Base-by-base conservation (phyloP, 1,284 basidiomycete genomes). In the Chiua sp. region DNA sequence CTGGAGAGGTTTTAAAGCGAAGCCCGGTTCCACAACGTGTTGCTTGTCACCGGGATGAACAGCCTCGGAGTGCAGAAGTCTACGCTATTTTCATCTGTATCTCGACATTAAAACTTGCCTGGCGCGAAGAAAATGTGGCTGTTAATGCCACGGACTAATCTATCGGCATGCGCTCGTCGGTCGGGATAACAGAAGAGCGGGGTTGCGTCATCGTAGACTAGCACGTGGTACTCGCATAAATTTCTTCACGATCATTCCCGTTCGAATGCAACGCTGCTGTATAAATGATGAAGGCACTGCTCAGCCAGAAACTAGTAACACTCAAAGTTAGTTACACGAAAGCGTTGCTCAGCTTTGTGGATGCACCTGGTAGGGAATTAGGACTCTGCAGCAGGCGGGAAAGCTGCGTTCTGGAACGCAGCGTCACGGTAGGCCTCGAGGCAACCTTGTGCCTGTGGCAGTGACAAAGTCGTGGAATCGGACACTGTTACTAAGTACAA, bases 71-170 rank as follows among this genome's bases (percentile, higher is more conserved):
- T 61, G 55, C 53, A 32, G 60, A 44, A 33, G 57, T 55, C 63
- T 60, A 54, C 61, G 63, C 62, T 64, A 62, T 68, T 60, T 63
- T 59, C 59, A 59, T 52, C 56, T 35, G 63, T 56, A 57, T 60
- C 22, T 48, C 55, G 64, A 55, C 54, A 53, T 51, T 62, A 44
- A 55, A 60, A 63, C 49, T 39, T 60, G 59, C 51, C 42, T 58
- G 67, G 71, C 65, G 63, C 60, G 50, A 65, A 59, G 52, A 72
- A 73, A 74, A 69, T 69, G 71, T 70, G 73, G 66, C 35, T 20
- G 51, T 51, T 55, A 53, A 60, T 53, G 58, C 50, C 60, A 59
- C 49, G 61, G 54, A 61, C 51, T 46, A 57, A 59, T 44, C 10
- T 44, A 58, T 35, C 22, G 47, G 61, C 53, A 47, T 55, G 50